Evolutionary conservation across 768 basidiomycete species (phyloP).

Genomic region (Pleurotus tuber-regium): DNA sequence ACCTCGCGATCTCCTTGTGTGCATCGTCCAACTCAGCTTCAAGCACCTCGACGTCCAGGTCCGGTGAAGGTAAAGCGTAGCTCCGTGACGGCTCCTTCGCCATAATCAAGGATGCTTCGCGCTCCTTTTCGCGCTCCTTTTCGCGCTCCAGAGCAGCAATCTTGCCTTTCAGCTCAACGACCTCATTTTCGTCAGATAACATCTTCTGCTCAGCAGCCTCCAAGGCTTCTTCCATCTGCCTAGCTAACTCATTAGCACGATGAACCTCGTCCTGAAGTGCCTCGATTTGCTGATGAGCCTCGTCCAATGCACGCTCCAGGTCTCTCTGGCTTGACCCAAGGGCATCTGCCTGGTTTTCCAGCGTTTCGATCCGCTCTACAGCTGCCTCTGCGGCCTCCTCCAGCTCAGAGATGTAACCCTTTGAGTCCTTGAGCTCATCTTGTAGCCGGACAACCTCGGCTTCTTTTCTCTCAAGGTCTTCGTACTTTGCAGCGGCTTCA

Average conservation of each 20-base stretch:
- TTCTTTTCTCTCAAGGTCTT: slow-evolving; percentile 34
- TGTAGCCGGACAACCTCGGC: slow-evolving; percentile 23
- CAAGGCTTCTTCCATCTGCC: slow-evolving; percentile 75
- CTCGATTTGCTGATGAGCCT: slow-evolving; percentile 46
- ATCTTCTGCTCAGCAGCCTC: slow-evolving; percentile 74
- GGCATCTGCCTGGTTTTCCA: slow-evolving; percentile 53
- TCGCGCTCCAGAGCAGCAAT: slow-evolving; percentile 59
- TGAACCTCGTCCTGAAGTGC: slow-evolving; percentile 51
- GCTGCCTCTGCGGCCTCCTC: slow-evolving; percentile 57
- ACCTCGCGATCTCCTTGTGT: slow-evolving; percentile 68
- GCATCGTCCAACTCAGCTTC: slow-evolving; percentile 79
- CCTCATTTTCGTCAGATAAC: slow-evolving; percentile 52
- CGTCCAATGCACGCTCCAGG: slow-evolving; percentile 40
- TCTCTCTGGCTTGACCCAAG: slow-evolving; percentile 36
- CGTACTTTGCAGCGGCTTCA: slow-evolving; percentile 29
- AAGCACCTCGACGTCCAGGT: slow-evolving; percentile 61
- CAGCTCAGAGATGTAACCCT: slow-evolving; percentile 53
- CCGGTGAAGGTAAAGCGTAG: slow-evolving; percentile 31
- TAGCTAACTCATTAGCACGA: slow-evolving; percentile 51
- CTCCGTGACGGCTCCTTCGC: slow-evolving; percentile 20
- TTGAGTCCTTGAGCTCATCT: slow-evolving; percentile 45
- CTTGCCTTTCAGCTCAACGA: slow-evolving; percentile 49
- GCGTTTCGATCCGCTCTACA: slow-evolving; percentile 48
- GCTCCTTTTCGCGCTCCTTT: slow-evolving; percentile 29
- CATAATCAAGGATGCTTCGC: background rate